Evolutionary conservation across 345 rosid genomes (phyloP), one percentile per base, ranked within the genome.

Genomic region (Citrus inodora): DNA sequence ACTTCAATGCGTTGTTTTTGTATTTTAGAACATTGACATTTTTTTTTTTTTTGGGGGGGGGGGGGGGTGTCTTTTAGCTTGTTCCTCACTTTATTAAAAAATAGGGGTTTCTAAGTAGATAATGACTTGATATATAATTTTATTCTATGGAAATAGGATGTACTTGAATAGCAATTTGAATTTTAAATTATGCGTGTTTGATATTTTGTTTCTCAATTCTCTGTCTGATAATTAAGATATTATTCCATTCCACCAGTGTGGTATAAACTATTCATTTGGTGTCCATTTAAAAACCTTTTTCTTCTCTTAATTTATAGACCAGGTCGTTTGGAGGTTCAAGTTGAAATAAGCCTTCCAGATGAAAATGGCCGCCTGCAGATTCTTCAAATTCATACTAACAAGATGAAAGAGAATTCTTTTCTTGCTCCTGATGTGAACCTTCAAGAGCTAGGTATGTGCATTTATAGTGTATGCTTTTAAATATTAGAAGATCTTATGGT

Each of bases 261-360:
- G 27, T 56, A 66, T 32, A 25, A 55, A 53, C 30, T 35, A 58
- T 33, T 33, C n/a, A 56, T 27, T 73, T 6, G 38, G 38, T 56
- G 22, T 63, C 22, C 42, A 69, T 70, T 21, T 53, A 59, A 77
- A 56, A 33, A 59, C 38, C 14, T 37, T 5, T 9, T 58, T 42
- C 21, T 65, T 55, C 38, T 58, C 24, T 79, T 40, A 82, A 27
- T 84, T 58, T 85, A 67, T 80, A 94, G 99, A 84, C 98, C 98
- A 63, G 99, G 98, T 84, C 89, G 99, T 71, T 83, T 97, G 85
- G 99, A 97, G 85, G 99, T 94, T 83, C 99, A 97, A 87, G 92
- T 97, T 80, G 98, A 97, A 92, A 97, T 97, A 83, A 92, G 97
- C 87, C 99, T 97, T 89, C 99, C 98, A 25, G 98, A 97, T 89